Evolutionary conservation across 2,329 filamentous ascomycete genomes (phyloP).

Genomic region (Fusarium humuli): DNA sequence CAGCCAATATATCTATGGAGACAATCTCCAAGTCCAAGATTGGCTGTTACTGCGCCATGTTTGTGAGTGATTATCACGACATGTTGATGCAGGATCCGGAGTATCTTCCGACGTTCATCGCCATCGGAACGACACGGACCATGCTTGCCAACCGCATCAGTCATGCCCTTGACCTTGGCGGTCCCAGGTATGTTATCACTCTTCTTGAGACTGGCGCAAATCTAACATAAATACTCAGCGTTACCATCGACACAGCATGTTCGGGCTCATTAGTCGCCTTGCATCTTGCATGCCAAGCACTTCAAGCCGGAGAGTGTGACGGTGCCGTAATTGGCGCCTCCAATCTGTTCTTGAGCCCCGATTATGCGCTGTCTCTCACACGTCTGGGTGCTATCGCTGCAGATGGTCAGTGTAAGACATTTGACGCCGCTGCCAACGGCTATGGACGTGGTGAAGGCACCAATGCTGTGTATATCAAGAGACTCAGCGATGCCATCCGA

Average conservation of each 20-base stretch:
- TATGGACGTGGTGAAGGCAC: constrained; percentile 70
- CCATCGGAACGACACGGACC: constrained; percentile 44
- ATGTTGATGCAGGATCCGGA: constrained; percentile 44
- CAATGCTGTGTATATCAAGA: constrained; percentile 65
- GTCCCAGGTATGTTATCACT: constrained; percentile 36
- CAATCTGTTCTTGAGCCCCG: constrained; percentile 46
- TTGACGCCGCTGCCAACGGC: constrained; percentile 60
- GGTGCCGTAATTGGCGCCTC: constrained; percentile 51
- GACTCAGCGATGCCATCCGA: constrained; percentile 61
- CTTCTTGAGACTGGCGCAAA: not conserved
- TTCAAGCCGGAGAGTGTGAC: constrained; percentile 49
- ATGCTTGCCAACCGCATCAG: constrained; percentile 45
- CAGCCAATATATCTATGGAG: constrained; percentile 42
- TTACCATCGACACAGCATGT: constrained; percentile 61
- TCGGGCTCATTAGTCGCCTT: constrained; percentile 58
- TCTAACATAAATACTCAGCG: constrained; percentile 45
- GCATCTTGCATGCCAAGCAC: constrained; percentile 54
- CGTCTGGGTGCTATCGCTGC: constrained; percentile 46
- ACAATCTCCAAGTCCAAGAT: constrained; percentile 41
- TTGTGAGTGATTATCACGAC: constrained; percentile 41
- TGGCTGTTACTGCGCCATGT: constrained; percentile 45
- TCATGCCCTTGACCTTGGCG: constrained; percentile 42
- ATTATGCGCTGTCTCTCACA: constrained; percentile 44
- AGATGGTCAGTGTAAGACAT: constrained; percentile 56
- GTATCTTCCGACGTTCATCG: constrained; percentile 43